Conservation (phyloP, 306 rosid genomes). For the Vicia villosa region DNA sequence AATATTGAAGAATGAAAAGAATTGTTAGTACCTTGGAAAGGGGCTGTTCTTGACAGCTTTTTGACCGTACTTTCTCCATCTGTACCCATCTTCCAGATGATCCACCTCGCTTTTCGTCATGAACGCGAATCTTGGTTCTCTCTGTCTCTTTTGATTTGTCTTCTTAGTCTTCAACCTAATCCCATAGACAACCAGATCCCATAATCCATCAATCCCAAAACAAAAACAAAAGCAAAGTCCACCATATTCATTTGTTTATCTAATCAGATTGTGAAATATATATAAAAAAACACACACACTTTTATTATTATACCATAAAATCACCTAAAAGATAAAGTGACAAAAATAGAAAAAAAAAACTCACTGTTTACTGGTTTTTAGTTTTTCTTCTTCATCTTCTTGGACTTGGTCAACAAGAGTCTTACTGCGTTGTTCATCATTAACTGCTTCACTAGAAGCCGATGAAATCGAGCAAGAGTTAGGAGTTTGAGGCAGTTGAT, state of each 20-base stretch:
- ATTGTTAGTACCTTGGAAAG: slow-evolving; percentile 63
- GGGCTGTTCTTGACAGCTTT: slow-evolving; percentile 97
- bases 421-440: slow-evolving; percentile 55
- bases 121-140: slow-evolving; percentile 87
- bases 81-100: slow-evolving; percentile 97
- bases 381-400: slow-evolving; percentile 26
- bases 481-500: slow-evolving; percentile 71
- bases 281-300: slow-evolving; percentile 30
- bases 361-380: slow-evolving; percentile 59
- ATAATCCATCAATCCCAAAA: slow-evolving; percentile 33
- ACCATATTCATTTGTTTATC: not conserved
- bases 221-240: slow-evolving; percentile 5
- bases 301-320: not conserved
- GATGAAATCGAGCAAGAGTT: slow-evolving; percentile 93
- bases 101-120: slow-evolving; percentile 98
- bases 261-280: slow-evolving; percentile 1
- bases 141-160: slow-evolving; percentile 74
- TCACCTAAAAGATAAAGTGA: not conserved
- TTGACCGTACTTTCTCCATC: slow-evolving; percentile 99
- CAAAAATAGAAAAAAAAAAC: slow-evolving; percentile 30
- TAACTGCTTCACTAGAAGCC: slow-evolving; percentile 62
- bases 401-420: slow-evolving; percentile 33
- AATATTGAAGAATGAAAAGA: not conserved
- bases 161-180: slow-evolving; percentile 75
- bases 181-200: slow-evolving; percentile 34